A percentile compares a stretch with the other conserved stretches of the same genome.
Evolutionary conservation across 768 basidiomycete species (phyloP).

Genomic region (Pulveroboletus frians): DNA sequence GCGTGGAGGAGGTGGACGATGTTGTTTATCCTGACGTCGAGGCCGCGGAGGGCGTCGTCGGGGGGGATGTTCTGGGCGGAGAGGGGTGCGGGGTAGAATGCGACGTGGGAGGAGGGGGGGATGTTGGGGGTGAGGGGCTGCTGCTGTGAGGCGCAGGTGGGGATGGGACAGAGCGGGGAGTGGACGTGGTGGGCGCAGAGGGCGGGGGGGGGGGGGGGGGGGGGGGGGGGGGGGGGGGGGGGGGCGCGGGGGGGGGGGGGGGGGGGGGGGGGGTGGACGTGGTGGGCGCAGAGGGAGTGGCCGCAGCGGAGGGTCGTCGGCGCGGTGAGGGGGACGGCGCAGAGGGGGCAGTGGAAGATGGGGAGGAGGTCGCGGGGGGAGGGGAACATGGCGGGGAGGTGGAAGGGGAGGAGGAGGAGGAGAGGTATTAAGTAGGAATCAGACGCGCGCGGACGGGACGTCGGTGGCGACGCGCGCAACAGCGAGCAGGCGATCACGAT

Average conservation of each 20-base stretch:
- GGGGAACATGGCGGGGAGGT: slow-evolving; percentile 16
- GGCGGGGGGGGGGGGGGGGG: slow-evolving; percentile 55
- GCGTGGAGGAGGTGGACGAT: slow-evolving; percentile 41
- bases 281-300: slow-evolving; percentile 71
- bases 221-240: slow-evolving; percentile 31
- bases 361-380: slow-evolving; percentile 29
- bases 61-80: neutral
- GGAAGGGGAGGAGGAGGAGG: neutral
- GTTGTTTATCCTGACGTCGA: slow-evolving; percentile 58
- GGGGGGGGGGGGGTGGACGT: slow-evolving; percentile 35
- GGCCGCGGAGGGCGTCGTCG: neutral
- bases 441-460: slow-evolving; percentile 8
- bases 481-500: slow-evolving; percentile 24
- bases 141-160: slow-evolving; percentile 29
- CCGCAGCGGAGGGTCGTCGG: slow-evolving; percentile 73
- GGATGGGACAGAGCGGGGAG: slow-evolving; percentile 31
- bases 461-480: neutral
- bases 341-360: slow-evolving; percentile 53
- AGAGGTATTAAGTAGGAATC: slow-evolving; percentile 18
- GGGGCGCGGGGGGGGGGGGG: slow-evolving; percentile 24
- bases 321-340: slow-evolving; percentile 36
- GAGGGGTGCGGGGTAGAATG: slow-evolving; percentile 35
- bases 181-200: slow-evolving; percentile 59
- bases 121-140: slow-evolving; percentile 32
- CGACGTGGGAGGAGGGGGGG: slow-evolving; percentile 36